Evolutionary conservation across 768 basidiomycete genomes (phyloP), one percentile per base, ranked within the genome.

Genomic region (Mycena venus): DNA sequence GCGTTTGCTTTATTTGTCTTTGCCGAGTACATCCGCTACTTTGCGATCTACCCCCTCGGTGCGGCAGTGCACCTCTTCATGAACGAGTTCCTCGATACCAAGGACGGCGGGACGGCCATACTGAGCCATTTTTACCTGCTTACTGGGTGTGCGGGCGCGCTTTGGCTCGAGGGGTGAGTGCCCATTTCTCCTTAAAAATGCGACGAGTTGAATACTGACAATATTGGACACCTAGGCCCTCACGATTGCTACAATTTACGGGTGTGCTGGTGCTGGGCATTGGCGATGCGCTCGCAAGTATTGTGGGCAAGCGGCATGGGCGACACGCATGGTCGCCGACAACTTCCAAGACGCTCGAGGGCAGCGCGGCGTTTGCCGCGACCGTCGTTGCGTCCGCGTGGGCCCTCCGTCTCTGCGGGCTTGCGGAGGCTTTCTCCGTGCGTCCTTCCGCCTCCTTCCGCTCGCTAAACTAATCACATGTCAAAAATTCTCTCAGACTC

Each of bases 11-110:
- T 96, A 76, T 99, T 99, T 86, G 95, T 93, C 27, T 99, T 99
- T 82, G 93, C 95, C 70, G 98, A 99, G 85, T 99, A 99, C 86
- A 91, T 99, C 75, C 95, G 98, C 71, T 99, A 99, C 84, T 99
- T 99, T 84, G 98, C 98, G 42, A 90, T 99, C 60, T 99, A 98
- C 85, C 98, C 98, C 4, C 95, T 99, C 78, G 96, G 97, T 17
- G 97, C 95, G 12, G 87, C 91, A 14, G 91, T 99, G 23, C 98
- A 99, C 84, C 85, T 99, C 68, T 99, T 99, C 84, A 92, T 99
- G 91, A 95, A 94, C 85, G 98, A 99, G 82, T 99, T 99, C 80
- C 86, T 99, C 82, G 98, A 99, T 84, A 90, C 93, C 78, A 95
- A 96, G 84, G 98, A 99, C 83, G 90, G 93, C 61, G 98, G 98